These are phyloP conservation scores for Gilbertella persicaria DNA, from an alignment of 371 early-diverging fungal species.

Conservation along the genomic window DNA sequence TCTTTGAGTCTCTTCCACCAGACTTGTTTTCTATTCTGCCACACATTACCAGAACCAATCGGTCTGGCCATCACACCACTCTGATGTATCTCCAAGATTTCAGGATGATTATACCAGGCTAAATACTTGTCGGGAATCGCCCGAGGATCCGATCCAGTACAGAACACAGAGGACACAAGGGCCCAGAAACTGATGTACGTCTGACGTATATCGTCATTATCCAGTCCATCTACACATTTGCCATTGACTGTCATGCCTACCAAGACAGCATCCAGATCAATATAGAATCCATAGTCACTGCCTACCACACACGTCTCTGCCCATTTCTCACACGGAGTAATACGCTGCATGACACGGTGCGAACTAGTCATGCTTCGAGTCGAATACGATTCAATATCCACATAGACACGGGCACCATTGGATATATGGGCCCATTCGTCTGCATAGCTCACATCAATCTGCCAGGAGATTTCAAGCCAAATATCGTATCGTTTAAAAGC, in stretches of 20 bases:
- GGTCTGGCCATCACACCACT: conserved; percentile 47
- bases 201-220: conserved; percentile 44
- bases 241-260: conserved; percentile 49
- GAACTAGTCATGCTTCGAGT: conserved; percentile 43
- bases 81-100: conserved; percentile 44
- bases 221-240: conserved; percentile 43
- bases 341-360: conserved; percentile 44
- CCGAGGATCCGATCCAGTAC: conserved; percentile 45
- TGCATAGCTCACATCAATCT: conserved; percentile 34
- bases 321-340: conserved; percentile 39
- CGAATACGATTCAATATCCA: conserved; percentile 49
- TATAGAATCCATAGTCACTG: conserved; percentile 35
- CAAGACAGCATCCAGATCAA: conserved; percentile 44
- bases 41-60: conserved; percentile 41
- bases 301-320: conserved; percentile 27
- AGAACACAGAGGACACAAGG: conserved; percentile 44
- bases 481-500: conserved; percentile 33
- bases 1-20: conserved; percentile 48
- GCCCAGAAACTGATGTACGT: conserved; percentile 50
- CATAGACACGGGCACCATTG: conserved; percentile 42
- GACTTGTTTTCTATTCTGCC: conserved; percentile 42
- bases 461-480: conserved; percentile 50
- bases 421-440: conserved; percentile 40
- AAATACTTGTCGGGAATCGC: conserved; percentile 42
- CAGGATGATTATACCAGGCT: conserved; percentile 33